These are phyloP conservation scores for Sphagnum contortum DNA, from an alignment of 225 moss, liverwort and hornwort species.

Conservation along the genomic window DNA sequence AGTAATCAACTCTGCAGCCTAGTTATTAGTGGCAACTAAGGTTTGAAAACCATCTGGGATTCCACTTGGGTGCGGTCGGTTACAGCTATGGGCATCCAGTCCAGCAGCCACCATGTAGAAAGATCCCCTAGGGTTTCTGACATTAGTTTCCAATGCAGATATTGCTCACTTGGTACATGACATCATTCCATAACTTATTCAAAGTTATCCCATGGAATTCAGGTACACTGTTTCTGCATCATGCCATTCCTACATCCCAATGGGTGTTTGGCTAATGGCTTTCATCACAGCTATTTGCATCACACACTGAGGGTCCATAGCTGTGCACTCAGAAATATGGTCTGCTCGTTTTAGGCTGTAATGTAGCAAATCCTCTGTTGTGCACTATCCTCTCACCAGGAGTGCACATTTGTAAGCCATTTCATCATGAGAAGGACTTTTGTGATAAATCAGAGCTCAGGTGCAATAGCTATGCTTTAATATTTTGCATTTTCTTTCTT, in stretches of 20 bases:
- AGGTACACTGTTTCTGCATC: constrained; percentile 1
- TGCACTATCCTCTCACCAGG: too few relatives aligned
- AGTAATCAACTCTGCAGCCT: too few relatives aligned
- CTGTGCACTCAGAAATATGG: neutral
- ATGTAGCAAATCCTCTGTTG: too few relatives aligned
- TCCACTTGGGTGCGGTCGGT: constrained; percentile 17
- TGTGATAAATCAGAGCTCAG: too few relatives aligned
- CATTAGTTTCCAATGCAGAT: constrained; percentile 50
- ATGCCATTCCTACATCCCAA: too few relatives aligned
- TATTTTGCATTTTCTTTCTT: neutral
- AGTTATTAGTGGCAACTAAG: constrained; percentile 17
- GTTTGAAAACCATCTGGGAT: constrained; percentile 33
- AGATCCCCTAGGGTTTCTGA: constrained; percentile 37
- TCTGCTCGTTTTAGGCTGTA: too few relatives aligned
- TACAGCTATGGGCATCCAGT: constrained; percentile 2
- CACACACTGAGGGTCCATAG: too few relatives aligned
- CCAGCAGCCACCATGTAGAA: constrained; percentile 29
- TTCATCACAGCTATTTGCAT: too few relatives aligned
- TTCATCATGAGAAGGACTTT: too few relatives aligned
- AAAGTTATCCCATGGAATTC: constrained; percentile 43
- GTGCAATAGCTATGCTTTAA: too few relatives aligned
- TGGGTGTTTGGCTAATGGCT: too few relatives aligned
- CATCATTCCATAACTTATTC: constrained; percentile 37
- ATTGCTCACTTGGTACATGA: constrained; percentile 35
- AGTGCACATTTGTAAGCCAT: too few relatives aligned